Conservation (phyloP, 2,329 filamentous ascomycete genomes). For the Gliomastix tumulicola region DNA sequence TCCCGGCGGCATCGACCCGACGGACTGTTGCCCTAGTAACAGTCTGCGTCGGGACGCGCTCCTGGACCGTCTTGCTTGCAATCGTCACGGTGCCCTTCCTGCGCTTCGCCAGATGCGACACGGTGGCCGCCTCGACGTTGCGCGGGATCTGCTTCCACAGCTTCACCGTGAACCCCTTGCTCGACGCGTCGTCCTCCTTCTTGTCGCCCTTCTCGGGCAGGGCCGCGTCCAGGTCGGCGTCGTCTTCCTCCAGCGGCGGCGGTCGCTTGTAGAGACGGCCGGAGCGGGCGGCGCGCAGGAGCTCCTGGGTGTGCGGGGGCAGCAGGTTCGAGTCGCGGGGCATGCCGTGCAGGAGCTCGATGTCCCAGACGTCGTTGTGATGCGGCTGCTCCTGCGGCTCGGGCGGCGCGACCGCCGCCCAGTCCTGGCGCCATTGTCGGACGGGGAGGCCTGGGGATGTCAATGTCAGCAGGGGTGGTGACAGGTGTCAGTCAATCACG, state of each 20-base stretch:
- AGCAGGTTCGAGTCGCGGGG: conserved; percentile 78
- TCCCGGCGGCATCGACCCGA: conserved; percentile 70
- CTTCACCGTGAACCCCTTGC: conserved; percentile 47
- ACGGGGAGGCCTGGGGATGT: conserved; percentile 65
- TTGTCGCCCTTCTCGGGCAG: conserved; percentile 48
- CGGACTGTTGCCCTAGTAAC: conserved; percentile 76
- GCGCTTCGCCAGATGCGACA: conserved; percentile 54
- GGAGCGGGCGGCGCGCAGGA: conserved; percentile 74
- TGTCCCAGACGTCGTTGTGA: conserved; percentile 62
- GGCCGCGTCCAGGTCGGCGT: conserved; percentile 39
- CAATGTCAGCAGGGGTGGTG: conserved; percentile 1
- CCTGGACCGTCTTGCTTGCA: conserved; percentile 42
- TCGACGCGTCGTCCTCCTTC: conserved; percentile 54
- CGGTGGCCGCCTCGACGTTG: conserved; percentile 43
- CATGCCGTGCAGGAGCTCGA: conserved; percentile 72
- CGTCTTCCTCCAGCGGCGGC: conserved; percentile 53
- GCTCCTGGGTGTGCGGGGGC: conserved; percentile 70
- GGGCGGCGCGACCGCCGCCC: conserved; percentile 61
- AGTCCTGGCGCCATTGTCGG: conserved; percentile 78
- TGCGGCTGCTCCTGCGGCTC: conserved; percentile 55
- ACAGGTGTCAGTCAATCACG: too few species aligned
- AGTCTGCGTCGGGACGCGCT: conserved; percentile 40
- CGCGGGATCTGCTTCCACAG: conserved; percentile 57
- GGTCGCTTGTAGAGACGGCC: conserved; percentile 70
- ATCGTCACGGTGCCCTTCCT: conserved; percentile 55